Evolutionary conservation across 768 basidiomycete genomes (phyloP).

Genomic region (Boletus coccyginus): DNA sequence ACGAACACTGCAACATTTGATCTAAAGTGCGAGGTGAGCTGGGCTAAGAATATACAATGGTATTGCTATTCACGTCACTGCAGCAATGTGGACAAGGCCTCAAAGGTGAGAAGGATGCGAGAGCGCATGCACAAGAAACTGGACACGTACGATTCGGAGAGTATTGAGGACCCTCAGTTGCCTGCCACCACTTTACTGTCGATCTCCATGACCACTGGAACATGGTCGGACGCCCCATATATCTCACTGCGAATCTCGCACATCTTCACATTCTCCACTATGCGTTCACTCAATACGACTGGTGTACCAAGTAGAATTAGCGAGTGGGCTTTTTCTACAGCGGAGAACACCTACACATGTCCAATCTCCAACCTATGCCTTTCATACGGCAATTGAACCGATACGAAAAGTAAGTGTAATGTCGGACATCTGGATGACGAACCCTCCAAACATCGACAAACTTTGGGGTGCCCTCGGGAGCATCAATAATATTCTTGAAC

Average conservation of each 20-base stretch:
- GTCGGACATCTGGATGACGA: constrained; percentile 60
- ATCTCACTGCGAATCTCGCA: constrained; percentile 86
- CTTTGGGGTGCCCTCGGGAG: constrained; percentile 41
- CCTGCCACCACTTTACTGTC: constrained; percentile 39
- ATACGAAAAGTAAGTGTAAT: constrained; percentile 85
- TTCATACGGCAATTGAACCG: constrained; percentile 77
- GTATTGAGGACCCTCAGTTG: constrained; percentile 44
- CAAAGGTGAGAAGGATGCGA: constrained; percentile 92
- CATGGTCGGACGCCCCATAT: constrained; percentile 86
- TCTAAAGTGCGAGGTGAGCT: constrained; percentile 77
- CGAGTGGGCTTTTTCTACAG: not conserved
- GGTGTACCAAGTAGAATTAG: constrained; percentile 5
- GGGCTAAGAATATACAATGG: not conserved
- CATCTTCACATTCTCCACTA: constrained; percentile 62
- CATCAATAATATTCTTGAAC: constrained; percentile 64
- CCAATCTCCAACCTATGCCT: constrained; percentile 84
- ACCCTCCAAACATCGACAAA: constrained; percentile 83
- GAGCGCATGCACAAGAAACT: constrained; percentile 81
- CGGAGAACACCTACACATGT: constrained; percentile 60
- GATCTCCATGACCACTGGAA: constrained; percentile 78
- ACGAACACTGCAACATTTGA: constrained; percentile 94
- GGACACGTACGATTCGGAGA: constrained; percentile 86
- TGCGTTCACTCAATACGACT: constrained; percentile 77
- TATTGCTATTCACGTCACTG: constrained; percentile 5
- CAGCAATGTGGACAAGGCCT: constrained; percentile 81